Base-by-base conservation (phyloP, 78 protist genomes). In the Dictyostelium intermedium region DNA sequence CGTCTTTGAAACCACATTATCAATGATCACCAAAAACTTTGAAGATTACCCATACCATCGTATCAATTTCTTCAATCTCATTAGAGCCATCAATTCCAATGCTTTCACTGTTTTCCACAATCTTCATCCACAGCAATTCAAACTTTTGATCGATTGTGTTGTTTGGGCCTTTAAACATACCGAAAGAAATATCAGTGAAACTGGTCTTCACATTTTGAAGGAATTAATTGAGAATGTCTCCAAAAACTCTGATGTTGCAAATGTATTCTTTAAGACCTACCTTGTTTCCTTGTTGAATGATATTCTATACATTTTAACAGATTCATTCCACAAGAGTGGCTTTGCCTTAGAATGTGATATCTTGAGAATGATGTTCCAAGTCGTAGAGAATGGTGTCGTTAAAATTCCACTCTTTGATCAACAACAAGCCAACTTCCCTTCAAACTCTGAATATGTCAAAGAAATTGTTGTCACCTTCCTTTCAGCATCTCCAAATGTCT, bases 131-230 rank as follows among this genome's bases (percentile, higher is more conserved):
- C 84, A 39, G 37, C 92, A 95, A 78, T 98, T 97, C 86, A 92
- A 95, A 82, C 60, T 97, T 14, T 77, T 98, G 34, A 85, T 99
- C 45, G 99, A 98, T 83, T 85, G 97, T 30, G 92, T 98, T 74
- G 86, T 98, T 60, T 98, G 99, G 99, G 99, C 99, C 1, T 70
- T 98, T 83, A 97, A 98, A 91, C 99, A 98, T 91, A 94, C 97
- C 14, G 99, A 98, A 86, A 87, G 98, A 43, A 92, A 95, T 50
- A 94, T 98, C 30, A 79, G 95, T 37, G 99, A 98, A 74, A 98
- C 98, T 41, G 99, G 97, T 50, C 61, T 96, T 14, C 73, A 72
- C 77, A 92, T 87, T 25, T 91, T 96, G 34, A 72, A 78, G 37
- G 97, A 96, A 34, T 50, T 96, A 23, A 93, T 96, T 60, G 91